Base-by-base conservation (phyloP, 176 grass and related monocot genomes). In the Phoenix dactylifera region DNA sequence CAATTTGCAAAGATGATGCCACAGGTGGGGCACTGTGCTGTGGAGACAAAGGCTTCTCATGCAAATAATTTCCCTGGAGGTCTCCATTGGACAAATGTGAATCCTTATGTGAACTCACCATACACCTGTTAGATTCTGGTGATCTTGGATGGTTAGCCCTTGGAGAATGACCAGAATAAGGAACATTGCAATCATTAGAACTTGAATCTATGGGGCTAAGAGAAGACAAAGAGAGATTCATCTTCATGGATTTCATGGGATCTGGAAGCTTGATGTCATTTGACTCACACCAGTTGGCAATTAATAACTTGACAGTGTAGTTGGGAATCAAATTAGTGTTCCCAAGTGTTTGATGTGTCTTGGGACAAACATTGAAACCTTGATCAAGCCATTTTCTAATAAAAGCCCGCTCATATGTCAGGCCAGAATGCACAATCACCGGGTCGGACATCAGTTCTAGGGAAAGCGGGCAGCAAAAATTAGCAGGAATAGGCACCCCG, bases 211-310 rank as follows among this genome's bases (percentile, higher is more conserved):
- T 73, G 61, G 80, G 63, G 23, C 71, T 57, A 16, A 80, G 75
- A 15, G 60, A 73, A 64, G 68, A 78, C 62, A 72, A 77, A 76
- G 81, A 81, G 18, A 93, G 86, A 74, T 88, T 89, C 70, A 75
- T 68, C 65, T 76, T 88, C 76, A 86, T 80, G 63, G 89, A 82
- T 74, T 89, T 89, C 54, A 85, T 70, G 53, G 94, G 94, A 85
- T 98, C 94, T 58, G 88, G 94, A 57, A 98, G 85, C 66, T 55
- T 93, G 67, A 98, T 98, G 60, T 86, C 79, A 80, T 98, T 86
- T 1, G 88, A 93, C 52, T 98, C 94, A 54, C 94, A 92, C 94
- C 94, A 98, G 75, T 98, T 98, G 18, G 88, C 85, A 89, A 98
- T 98, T 72, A 98, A 80, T 32, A 85, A 84, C 77, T 98, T 98